These are phyloP conservation scores for Colletotrichum noveboracense DNA, from an alignment of 2,329 filamentous ascomycete species.

Conservation along the genomic window DNA sequence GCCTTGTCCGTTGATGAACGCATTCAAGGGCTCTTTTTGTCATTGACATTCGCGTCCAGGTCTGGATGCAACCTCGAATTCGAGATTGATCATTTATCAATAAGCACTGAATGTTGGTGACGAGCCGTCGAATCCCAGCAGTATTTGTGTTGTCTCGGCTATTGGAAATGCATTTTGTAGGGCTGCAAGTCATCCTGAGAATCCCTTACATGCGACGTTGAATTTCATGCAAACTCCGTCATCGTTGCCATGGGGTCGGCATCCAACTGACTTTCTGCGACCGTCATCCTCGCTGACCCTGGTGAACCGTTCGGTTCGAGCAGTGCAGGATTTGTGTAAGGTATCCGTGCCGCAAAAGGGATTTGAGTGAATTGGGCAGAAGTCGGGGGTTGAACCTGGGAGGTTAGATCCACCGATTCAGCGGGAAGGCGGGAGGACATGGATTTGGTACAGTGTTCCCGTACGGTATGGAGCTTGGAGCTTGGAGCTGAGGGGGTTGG, in stretches of 20 bases:
- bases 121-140: neutral
- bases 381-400: conserved; percentile 6
- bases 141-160: conserved; percentile 1
- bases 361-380: neutral
- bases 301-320: neutral
- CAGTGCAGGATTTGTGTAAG: neutral
- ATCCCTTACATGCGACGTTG: neutral
- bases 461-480: conserved; percentile 12
- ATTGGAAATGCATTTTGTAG: neutral
- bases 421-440: conserved; percentile 20
- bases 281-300: neutral
- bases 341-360: neutral
- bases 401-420: conserved; percentile 12
- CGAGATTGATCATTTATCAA: neutral
- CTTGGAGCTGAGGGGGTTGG: neutral
- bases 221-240: conserved; percentile 3
- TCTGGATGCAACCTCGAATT: conserved; percentile 9
- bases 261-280: neutral
- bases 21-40: neutral
- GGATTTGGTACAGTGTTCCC: conserved; percentile 18
- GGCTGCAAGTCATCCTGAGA: neutral
- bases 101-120: neutral
- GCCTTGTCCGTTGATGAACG: neutral
- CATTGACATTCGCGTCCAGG: neutral
- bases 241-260: neutral